phyloP scores from a whole-genome alignment of 331 rosid species.

The Quercus lobata region DNA sequence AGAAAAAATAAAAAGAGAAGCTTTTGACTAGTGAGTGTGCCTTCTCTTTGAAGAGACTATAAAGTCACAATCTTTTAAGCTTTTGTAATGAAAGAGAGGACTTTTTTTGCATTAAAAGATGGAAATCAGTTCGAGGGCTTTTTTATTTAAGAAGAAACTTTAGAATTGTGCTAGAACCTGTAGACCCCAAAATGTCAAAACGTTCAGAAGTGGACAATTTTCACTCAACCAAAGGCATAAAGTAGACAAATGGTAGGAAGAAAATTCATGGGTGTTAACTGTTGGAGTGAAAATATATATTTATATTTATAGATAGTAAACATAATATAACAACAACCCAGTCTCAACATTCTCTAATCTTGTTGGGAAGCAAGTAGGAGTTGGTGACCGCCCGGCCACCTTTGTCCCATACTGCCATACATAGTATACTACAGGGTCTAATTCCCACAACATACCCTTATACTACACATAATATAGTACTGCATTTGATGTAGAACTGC shows the following conservation, averaged over 20 bases:
- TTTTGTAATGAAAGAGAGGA: constrained; percentile 41
- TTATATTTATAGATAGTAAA: too few species aligned
- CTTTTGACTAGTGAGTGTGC: constrained; percentile 40
- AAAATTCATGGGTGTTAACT: constrained; percentile 26
- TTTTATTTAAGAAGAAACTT: constrained; percentile 42
- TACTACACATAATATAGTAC: too few species aligned
- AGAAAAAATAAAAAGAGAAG: constrained; percentile 37
- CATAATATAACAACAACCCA: constrained; percentile 8
- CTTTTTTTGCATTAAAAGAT: constrained; percentile 64
- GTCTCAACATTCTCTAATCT: constrained; percentile 66
- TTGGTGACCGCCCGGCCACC: constrained; percentile 70
- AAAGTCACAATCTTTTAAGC: constrained; percentile 25
- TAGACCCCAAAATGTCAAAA: constrained; percentile 67
- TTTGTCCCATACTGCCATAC: constrained; percentile 45
- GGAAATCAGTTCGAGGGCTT: constrained; percentile 37
- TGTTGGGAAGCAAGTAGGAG: constrained; percentile 81
- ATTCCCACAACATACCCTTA: background rate
- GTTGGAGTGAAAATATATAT: constrained; percentile 3
- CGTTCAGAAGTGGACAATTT: constrained; percentile 45
- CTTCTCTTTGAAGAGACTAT: constrained; percentile 33
- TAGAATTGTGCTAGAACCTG: constrained; percentile 25
- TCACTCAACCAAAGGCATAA: constrained; percentile 32
- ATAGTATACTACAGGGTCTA: background rate
- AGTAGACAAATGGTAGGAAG: constrained; percentile 34
- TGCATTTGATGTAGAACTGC: too few species aligned